phyloP scores from a whole-genome alignment of 345 rosid species.

The Linum usitatissimum region DNA sequence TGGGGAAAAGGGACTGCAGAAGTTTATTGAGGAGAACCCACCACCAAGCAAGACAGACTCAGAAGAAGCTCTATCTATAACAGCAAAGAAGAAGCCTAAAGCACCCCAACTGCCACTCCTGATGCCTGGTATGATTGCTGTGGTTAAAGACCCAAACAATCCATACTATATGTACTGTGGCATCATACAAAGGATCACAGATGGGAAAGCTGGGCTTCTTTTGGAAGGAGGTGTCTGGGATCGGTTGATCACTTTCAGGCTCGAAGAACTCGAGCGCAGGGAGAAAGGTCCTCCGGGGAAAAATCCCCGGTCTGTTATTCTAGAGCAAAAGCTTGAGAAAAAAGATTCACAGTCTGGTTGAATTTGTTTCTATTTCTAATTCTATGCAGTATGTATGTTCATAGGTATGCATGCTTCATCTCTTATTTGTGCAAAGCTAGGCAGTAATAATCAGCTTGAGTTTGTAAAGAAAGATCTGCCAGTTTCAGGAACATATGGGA shows the following conservation, averaged over 20 bases:
- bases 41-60: constrained; percentile 37
- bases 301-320: constrained; percentile 67
- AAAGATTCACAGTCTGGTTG: constrained; percentile 17
- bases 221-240: constrained; percentile 92
- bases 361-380: neutral
- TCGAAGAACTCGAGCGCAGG: constrained; percentile 72
- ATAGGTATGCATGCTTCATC: constrained; percentile 7
- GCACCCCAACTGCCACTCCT: constrained; percentile 65
- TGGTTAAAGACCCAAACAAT: constrained; percentile 63
- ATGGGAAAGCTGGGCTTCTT: constrained; percentile 81
- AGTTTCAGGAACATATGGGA: neutral
- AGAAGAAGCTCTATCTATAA: constrained; percentile 5
- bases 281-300: constrained; percentile 79
- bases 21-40: constrained; percentile 64
- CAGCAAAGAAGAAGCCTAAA: constrained; percentile 52
- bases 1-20: constrained; percentile 59
- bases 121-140: constrained; percentile 87
- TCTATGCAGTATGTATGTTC: neutral
- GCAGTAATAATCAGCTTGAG: neutral
- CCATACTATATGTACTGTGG: constrained; percentile 85
- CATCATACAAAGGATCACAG: constrained; percentile 83
- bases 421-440: neutral
- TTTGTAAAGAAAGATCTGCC: neutral
- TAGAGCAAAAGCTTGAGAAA: constrained; percentile 37
- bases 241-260: constrained; percentile 58